Percentiles rank a stretch among this genome's conserved stretches.
phyloP scores from a whole-genome alignment of 441 rosid species.

The Euphorbia corollata region DNA sequence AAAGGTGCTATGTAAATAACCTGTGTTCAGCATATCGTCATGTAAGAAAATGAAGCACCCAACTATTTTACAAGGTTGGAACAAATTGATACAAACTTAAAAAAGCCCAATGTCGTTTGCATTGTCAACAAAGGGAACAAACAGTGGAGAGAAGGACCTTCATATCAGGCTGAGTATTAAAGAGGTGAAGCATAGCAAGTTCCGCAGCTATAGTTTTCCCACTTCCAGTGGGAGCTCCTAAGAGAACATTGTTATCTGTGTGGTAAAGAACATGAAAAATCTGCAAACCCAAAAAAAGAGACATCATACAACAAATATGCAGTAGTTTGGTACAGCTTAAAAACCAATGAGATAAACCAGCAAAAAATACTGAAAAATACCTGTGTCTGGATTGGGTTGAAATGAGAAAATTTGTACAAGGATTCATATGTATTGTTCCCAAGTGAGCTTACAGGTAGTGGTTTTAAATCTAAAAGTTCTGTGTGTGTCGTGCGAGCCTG shows the following conservation, averaged over 20 bases:
- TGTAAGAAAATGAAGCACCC: not conserved
- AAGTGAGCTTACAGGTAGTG: constrained; percentile 85
- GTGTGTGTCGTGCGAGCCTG: constrained; percentile 85
- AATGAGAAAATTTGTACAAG: constrained; percentile 90
- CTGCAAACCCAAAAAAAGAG: constrained; percentile 44
- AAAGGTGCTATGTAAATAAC: constrained; percentile 97
- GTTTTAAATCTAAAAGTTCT: constrained; percentile 92
- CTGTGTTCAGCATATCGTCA: constrained; percentile 33
- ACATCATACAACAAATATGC: constrained; percentile 17
- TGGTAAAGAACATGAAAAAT: constrained; percentile 84
- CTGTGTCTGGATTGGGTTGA: constrained; percentile 99
- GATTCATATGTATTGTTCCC: constrained; percentile 64
- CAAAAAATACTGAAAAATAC: constrained; percentile 33
- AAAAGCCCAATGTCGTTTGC: not conserved
- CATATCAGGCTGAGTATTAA: constrained; percentile 95
- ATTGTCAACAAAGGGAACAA: constrained; percentile 12
- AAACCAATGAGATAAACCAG: constrained; percentile 15
- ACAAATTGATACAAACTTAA: not conserved
- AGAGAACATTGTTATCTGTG: constrained; percentile 82
- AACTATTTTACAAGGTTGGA: not conserved
- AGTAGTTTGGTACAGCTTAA: constrained; percentile 9
- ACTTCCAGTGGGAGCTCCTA: constrained; percentile 99
- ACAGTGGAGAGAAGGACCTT: constrained; percentile 42
- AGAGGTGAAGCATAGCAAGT: constrained; percentile 95
- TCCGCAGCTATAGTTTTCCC: constrained; percentile 99